These are phyloP conservation scores for Salicornia ramosissima DNA, from an alignment of 148 eudicot genomes.

Conservation along the genomic window DNA sequence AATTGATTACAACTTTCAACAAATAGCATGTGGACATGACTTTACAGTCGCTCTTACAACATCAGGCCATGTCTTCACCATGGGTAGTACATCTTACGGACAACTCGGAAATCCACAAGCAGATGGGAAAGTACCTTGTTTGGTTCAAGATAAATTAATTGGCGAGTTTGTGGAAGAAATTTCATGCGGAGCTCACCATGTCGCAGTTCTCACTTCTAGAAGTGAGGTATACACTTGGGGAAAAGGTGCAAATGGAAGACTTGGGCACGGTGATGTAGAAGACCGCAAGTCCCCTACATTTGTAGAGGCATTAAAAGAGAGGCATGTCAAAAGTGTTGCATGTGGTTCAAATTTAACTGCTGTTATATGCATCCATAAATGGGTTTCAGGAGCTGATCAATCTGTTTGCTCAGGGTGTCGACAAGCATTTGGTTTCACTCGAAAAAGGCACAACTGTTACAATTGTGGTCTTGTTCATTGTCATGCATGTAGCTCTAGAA, in stretches of 20 bases:
- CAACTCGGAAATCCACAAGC: constrained; percentile 66
- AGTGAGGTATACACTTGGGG: constrained; percentile 83
- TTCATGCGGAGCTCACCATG: constrained; percentile 66
- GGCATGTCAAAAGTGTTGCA: constrained; percentile 57
- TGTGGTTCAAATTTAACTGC: constrained; percentile 72
- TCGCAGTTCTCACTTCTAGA: constrained; percentile 64
- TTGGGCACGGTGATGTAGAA: constrained; percentile 71
- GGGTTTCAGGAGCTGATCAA: constrained; percentile 79
- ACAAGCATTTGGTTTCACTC: constrained; percentile 71
- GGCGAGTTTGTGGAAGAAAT: constrained; percentile 81
- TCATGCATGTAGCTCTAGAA: constrained; percentile 65
- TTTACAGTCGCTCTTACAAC: constrained; percentile 64
- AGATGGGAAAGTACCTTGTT: constrained; percentile 55
- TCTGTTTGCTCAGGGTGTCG: constrained; percentile 70
- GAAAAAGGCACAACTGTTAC: constrained; percentile 69
- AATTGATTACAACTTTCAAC: constrained; percentile 59
- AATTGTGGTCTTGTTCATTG: constrained; percentile 73
- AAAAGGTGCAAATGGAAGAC: constrained; percentile 66
- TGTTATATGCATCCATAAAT: constrained; percentile 66
- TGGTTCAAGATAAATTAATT: constrained; percentile 62
- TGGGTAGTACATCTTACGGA: constrained; percentile 61
- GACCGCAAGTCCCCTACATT: constrained; percentile 62
- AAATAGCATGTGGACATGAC: constrained; percentile 65
- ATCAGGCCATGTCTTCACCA: constrained; percentile 75
- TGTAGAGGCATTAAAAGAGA: constrained; percentile 62